Evolutionary conservation across 345 rosid genomes (phyloP).

Genomic region (Pistacia integerrima): DNA sequence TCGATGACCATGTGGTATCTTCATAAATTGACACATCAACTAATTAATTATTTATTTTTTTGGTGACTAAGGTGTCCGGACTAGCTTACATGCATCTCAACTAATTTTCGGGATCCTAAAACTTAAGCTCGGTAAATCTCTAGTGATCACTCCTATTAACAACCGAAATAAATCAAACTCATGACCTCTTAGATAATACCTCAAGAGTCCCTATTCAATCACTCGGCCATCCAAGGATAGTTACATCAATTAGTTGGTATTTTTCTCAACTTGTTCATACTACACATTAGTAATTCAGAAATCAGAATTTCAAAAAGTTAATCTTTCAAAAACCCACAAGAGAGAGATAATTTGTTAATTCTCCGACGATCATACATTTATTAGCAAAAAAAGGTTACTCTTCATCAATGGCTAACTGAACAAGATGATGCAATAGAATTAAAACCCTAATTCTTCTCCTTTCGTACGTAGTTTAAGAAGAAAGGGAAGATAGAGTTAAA

Average conservation of each 20-base stretch:
- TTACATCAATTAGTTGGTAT: background rate
- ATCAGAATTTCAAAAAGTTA: background rate
- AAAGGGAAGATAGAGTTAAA: too few species aligned
- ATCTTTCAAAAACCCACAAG: background rate
- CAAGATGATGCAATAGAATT: background rate
- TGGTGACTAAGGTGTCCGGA: too few species aligned
- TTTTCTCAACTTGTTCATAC: slow-evolving; percentile 14
- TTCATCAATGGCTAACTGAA: slow-evolving; percentile 27
- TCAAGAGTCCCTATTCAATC: too few species aligned
- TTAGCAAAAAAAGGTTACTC: slow-evolving; percentile 26
- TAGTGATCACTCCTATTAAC: too few species aligned
- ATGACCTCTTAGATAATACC: too few species aligned
- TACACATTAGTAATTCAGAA: slow-evolving; percentile 28
- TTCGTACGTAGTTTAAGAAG: too few species aligned
- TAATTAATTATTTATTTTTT: too few species aligned
- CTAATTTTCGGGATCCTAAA: too few species aligned
- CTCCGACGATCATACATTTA: slow-evolving; percentile 11
- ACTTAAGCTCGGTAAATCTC: too few species aligned
- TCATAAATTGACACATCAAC: slow-evolving; percentile 22
- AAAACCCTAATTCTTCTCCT: background rate
- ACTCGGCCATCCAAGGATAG: too few species aligned
- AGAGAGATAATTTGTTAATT: slow-evolving; percentile 16
- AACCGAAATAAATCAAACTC: too few species aligned
- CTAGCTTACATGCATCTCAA: too few species aligned
- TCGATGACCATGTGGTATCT: slow-evolving; percentile 28